These are phyloP conservation scores for Aspergillus alliaceus DNA, from an alignment of 2,329 filamentous ascomycete species.

Conservation along the genomic window DNA sequence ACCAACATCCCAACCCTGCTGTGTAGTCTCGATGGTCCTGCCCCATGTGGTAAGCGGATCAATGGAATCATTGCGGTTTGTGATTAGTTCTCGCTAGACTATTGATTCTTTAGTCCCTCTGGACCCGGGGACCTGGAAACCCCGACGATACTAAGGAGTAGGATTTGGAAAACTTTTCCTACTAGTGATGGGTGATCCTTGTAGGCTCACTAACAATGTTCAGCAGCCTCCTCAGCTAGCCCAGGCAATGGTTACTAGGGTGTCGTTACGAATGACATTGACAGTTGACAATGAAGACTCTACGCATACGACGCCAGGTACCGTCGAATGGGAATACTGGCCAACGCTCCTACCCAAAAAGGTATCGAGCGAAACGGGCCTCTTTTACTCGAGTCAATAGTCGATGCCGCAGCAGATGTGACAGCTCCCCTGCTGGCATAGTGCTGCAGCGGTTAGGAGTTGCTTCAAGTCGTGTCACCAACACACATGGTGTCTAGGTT, in stretches of 20 bases:
- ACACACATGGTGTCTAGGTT: not conserved
- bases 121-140: conserved; percentile 13
- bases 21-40: not conserved
- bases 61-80: not conserved
- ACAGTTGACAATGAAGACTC: not conserved
- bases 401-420: conserved; percentile 3
- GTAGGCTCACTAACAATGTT: not conserved
- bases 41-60: not conserved
- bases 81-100: not conserved
- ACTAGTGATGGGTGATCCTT: conserved; percentile 9
- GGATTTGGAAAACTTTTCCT: conserved; percentile 14
- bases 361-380: not conserved
- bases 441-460: not conserved
- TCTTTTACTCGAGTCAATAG: not conserved
- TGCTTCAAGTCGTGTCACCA: not conserved
- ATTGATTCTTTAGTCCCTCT: not conserved
- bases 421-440: conserved; percentile 7
- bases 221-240: conserved; percentile 4
- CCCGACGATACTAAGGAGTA: conserved; percentile 6
- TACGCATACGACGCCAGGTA: not conserved
- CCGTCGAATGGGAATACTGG: not conserved
- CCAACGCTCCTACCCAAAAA: not conserved
- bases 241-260: not conserved
- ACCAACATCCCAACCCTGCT: not conserved
- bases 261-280: not conserved